These are phyloP conservation scores for Aegilops longissima DNA, from an alignment of 176 grass and related monocot species.

Conservation along the genomic window DNA sequence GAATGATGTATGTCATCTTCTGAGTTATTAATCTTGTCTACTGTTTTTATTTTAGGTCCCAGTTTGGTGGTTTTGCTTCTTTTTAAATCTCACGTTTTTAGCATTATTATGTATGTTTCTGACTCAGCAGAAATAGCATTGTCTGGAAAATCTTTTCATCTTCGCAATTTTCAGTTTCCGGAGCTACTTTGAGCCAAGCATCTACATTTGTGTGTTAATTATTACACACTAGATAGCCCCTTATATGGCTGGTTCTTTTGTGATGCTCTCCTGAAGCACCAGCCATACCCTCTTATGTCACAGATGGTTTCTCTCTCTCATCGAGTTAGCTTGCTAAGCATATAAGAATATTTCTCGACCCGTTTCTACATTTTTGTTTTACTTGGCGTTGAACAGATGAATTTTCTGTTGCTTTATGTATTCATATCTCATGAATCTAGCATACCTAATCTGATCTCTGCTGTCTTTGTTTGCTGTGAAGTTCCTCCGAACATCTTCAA, in stretches of 20 bases:
- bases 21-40: background rate
- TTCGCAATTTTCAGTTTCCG: conserved; percentile 10
- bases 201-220: background rate
- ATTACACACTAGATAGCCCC: background rate
- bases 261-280: background rate
- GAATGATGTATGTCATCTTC: conserved; percentile 72
- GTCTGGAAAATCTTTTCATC: background rate
- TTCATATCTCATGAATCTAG: conserved; percentile 18
- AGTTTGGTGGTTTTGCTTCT: background rate
- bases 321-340: background rate
- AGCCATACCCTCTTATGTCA: background rate
- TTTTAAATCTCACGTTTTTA: background rate
- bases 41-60: background rate
- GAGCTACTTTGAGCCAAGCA: background rate
- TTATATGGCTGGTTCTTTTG: background rate
- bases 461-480: conserved; percentile 46
- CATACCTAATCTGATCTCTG: conserved; percentile 20
- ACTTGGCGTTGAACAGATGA: background rate
- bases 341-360: background rate
- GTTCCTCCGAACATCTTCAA: conserved; percentile 91
- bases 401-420: background rate
- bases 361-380: conserved; percentile 4
- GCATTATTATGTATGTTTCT: background rate
- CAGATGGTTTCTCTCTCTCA: background rate
- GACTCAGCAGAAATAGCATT: background rate